Conservation (phyloP, 352 stramenopile species). For the Phytophthora syringae region DNA sequence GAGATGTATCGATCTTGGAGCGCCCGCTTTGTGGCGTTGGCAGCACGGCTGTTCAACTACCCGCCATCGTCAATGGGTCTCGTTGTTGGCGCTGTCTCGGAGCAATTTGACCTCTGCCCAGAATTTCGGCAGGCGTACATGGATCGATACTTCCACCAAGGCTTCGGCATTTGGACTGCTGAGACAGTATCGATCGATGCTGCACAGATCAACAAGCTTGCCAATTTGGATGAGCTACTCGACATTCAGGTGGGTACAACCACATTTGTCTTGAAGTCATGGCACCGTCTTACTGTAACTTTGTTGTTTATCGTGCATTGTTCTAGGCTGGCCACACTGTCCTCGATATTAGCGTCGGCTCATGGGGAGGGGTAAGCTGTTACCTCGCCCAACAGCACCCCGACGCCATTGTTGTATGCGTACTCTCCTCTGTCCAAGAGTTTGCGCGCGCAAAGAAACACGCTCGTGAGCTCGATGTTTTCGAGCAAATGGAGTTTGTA, state of each 20-base stretch:
- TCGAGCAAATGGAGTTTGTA: constrained; percentile 76
- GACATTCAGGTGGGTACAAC: constrained; percentile 51
- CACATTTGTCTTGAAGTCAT: constrained; percentile 5
- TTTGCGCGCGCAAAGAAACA: constrained; percentile 65
- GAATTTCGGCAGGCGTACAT: constrained; percentile 78
- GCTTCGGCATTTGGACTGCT: constrained; percentile 77
- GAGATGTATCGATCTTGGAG: constrained; percentile 90
- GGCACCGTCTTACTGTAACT: not conserved
- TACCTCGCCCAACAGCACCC: constrained; percentile 69
- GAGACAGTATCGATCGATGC: constrained; percentile 56
- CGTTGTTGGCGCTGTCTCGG: constrained; percentile 67
- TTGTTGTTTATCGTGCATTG: constrained; percentile 6
- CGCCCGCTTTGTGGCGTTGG: constrained; percentile 73
- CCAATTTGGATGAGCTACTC: constrained; percentile 65
- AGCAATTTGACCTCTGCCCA: constrained; percentile 80
- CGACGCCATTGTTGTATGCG: constrained; percentile 54
- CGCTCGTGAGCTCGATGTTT: constrained; percentile 59
- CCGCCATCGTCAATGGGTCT: constrained; percentile 70
- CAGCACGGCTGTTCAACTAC: constrained; percentile 82
- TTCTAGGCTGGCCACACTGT: constrained; percentile 60
- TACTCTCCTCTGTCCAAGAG: constrained; percentile 67
- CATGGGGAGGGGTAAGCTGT: constrained; percentile 79
- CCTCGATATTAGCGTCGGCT: constrained; percentile 86
- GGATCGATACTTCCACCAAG: constrained; percentile 78
- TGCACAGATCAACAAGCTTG: constrained; percentile 76